Conservation (phyloP, 768 basidiomycete genomes). For the Podaxis sp. region DNA sequence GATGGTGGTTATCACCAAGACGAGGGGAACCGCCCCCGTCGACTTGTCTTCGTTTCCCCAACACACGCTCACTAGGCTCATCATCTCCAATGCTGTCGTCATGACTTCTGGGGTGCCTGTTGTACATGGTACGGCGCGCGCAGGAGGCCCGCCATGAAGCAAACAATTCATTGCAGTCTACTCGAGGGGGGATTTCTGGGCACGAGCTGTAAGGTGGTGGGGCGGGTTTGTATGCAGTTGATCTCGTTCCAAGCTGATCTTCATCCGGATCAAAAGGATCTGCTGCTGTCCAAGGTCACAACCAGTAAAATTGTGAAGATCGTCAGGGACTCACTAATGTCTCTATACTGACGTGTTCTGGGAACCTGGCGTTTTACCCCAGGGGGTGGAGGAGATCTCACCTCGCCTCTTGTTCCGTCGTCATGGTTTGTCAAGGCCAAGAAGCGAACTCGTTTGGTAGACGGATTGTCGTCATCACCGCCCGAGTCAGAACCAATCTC, state of each 20-base stretch:
- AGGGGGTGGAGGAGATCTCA: not conserved
- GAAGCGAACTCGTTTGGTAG: slow-evolving; percentile 2
- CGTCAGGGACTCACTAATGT: not conserved
- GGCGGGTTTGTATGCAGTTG: not conserved
- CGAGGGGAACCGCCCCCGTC: not conserved
- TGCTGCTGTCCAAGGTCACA: not conserved
- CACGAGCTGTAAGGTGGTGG: not conserved
- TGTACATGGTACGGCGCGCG: not conserved
- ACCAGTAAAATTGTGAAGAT: not conserved
- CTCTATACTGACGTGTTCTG: not conserved
- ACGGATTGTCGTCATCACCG: not conserved
- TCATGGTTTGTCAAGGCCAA: not conserved
- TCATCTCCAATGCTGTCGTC: not conserved
- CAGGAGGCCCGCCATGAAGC: not conserved
- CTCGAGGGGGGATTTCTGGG: not conserved
- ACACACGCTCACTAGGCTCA: not conserved
- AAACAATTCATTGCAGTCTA: not conserved
- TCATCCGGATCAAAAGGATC: not conserved
- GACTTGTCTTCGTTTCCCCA: not conserved
- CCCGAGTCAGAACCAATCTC: not conserved
- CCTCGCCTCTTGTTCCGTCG: not conserved
- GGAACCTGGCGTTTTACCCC: slow-evolving; percentile 3
- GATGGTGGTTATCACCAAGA: not conserved
- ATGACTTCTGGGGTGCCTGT: not conserved
- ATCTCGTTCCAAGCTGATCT: not conserved